These are phyloP conservation scores for Xylaria nigripes DNA, from an alignment of 495 filamentous ascomycete species.

Conservation along the genomic window DNA sequence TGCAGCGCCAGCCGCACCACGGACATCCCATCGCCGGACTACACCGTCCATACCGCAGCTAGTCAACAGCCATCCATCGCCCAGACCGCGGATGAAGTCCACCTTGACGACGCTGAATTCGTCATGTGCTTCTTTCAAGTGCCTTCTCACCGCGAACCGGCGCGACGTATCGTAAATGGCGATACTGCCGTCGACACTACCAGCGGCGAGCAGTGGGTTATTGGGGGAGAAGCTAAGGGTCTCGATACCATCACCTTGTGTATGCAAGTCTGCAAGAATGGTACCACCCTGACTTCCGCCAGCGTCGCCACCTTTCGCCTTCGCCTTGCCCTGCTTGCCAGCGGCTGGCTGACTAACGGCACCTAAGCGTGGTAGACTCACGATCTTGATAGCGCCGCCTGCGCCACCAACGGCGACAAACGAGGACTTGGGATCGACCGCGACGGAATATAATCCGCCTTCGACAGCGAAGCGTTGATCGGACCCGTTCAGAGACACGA, in stretches of 20 bases:
- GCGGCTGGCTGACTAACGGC: conserved; percentile 24
- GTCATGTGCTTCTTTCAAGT: conserved; percentile 74
- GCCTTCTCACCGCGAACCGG: conserved; percentile 69
- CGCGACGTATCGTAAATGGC: conserved; percentile 79
- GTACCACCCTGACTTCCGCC: conserved; percentile 47
- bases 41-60: conserved; percentile 81
- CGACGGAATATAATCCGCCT: conserved; percentile 81
- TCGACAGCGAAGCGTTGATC: conserved; percentile 91
- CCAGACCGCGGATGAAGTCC: conserved; percentile 57
- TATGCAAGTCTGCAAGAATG: conserved; percentile 57
- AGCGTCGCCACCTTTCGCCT: conserved; percentile 35
- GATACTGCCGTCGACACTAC: conserved; percentile 85
- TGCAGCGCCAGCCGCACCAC: conserved; percentile 60
- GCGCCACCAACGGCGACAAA: conserved; percentile 84
- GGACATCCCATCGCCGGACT: conserved; percentile 76
- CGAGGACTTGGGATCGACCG: conserved; percentile 64
- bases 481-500: conserved; percentile 69
- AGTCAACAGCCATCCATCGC: conserved; percentile 59
- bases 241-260: conserved; percentile 69
- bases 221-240: conserved; percentile 74
- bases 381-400: conserved; percentile 69
- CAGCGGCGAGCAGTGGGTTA: conserved; percentile 72
- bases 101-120: conserved; percentile 82
- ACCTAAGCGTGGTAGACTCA: conserved; percentile 69
- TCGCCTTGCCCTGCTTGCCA: conserved; percentile 31